Base-by-base conservation (phyloP, 768 basidiomycete genomes). In the Mycena metata region DNA sequence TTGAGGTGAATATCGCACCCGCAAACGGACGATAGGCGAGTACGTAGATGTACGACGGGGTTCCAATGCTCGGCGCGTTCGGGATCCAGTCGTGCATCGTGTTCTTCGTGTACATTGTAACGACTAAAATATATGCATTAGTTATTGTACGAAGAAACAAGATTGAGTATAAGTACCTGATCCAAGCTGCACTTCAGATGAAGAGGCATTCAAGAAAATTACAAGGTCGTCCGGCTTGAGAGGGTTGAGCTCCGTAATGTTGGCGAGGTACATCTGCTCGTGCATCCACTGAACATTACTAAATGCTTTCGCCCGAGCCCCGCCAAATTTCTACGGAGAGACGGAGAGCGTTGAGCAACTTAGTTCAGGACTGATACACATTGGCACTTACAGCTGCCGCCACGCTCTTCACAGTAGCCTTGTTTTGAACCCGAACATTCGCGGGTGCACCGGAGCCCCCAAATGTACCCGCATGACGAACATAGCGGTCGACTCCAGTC, bases 251-350 rank as follows among this genome's bases (percentile, higher is more conserved):
- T 64, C 50, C 0, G 59, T 56, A n/a, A 67, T 71, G 19, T 67
- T 67, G 6, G 69, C 66, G 10, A 39, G 50, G 15, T 57, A 33
- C 58, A 70, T 70, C 41, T 67, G 61, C 11, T 67, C 69, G 50
- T 71, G 69, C 7, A 71, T 42, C 45, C 55, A 39, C 21, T 71
- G 69, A 2, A 64, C 10, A 10, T 11, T 8, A 1, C 33, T 15
- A n/a, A 71, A 66, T 1, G 69, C 66, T 15, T 35, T 23, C 23
- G 45, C 39, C 7, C 60, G 60, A 4, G 39, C 46, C 11, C 39
- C 36, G 2, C 41, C 60, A 36, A 49, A 49, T 49, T 49, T 49
- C 47, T 49, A 26, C 23, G 24, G 23, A 26, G 10, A 24, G 24
- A 33, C 2, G 13, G 35, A 3, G 4, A 10, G 30, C 23, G 6